phyloP scores from a whole-genome alignment of 164 flowering plant species.

The Liriodendron chinense region DNA sequence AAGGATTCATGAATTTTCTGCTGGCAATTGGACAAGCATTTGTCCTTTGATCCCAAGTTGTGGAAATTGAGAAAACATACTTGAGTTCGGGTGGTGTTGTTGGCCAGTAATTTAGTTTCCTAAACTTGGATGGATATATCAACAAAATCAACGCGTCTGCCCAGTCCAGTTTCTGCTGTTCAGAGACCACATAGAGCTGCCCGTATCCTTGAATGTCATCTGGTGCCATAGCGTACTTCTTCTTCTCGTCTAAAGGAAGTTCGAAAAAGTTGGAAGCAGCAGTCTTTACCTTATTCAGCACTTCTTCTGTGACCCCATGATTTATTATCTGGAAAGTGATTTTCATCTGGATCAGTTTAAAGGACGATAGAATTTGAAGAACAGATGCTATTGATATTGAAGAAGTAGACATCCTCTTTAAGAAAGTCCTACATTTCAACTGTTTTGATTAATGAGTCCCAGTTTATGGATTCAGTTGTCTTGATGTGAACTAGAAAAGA shows the following conservation, averaged over 20 bases:
- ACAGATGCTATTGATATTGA: neutral
- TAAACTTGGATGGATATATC: constrained; percentile 7
- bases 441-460: neutral
- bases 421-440: neutral
- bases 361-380: neutral
- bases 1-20: too few relatives aligned
- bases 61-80: constrained; percentile 7
- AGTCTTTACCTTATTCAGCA: constrained; percentile 15
- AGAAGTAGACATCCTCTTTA: neutral
- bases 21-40: too few relatives aligned
- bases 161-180: constrained; percentile 27
- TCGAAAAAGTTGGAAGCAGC: constrained; percentile 22
- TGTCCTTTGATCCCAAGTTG: too few relatives aligned
- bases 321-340: constrained; percentile 17
- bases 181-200: constrained; percentile 21
- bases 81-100: constrained; percentile 14
- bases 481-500: neutral
- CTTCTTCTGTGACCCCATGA: constrained; percentile 18
- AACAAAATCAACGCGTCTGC: constrained; percentile 13
- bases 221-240: constrained; percentile 20
- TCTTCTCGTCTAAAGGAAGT: constrained; percentile 24
- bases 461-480: neutral
- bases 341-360: neutral
- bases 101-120: constrained; percentile 24
- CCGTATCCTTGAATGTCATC: constrained; percentile 30